Evolutionary conservation across 352 stramenopile species (phyloP).

Genomic region (Phytophthora nicotianae): DNA sequence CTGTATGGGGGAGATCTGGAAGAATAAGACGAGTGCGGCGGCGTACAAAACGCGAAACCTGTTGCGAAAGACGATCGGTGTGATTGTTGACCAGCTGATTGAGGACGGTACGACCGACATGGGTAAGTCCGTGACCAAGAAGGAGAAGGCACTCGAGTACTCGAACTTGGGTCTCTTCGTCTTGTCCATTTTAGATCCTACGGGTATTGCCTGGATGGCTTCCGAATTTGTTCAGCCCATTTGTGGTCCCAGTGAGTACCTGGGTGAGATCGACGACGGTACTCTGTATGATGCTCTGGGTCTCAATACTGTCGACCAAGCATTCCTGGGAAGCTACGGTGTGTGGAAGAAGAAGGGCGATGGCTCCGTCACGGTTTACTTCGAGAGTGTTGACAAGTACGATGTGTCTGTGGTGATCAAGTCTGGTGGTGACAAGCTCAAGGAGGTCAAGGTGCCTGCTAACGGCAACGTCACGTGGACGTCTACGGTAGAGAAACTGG

Average conservation of each 20-base stretch:
- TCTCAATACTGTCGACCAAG: slow-evolving; percentile 41
- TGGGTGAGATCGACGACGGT: slow-evolving; percentile 60
- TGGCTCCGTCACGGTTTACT: slow-evolving; percentile 28
- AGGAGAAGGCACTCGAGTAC: slow-evolving; percentile 30
- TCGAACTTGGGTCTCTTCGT: slow-evolving; percentile 43
- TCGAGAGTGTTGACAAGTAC: slow-evolving; percentile 31
- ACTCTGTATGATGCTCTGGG: slow-evolving; percentile 45
- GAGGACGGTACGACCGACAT: slow-evolving; percentile 35
- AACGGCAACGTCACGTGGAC: slow-evolving; percentile 25
- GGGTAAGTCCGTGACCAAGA: slow-evolving; percentile 26
- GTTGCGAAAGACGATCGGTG: slow-evolving; percentile 35
- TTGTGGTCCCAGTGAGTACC: slow-evolving; percentile 49
- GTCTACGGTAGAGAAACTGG: slow-evolving; percentile 23
- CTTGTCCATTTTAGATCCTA: slow-evolving; percentile 54
- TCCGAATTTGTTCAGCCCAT: slow-evolving; percentile 63
- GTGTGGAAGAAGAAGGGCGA: slow-evolving; percentile 48
- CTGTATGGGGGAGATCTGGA: slow-evolving; percentile 40
- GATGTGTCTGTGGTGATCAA: slow-evolving; percentile 34
- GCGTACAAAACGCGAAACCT: slow-evolving; percentile 28
- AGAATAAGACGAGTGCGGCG: slow-evolving; percentile 23
- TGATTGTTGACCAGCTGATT: slow-evolving; percentile 41
- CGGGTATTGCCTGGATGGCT: slow-evolving; percentile 49
- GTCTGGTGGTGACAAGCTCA: slow-evolving; percentile 33
- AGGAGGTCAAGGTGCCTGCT: slow-evolving; percentile 23
- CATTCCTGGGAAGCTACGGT: slow-evolving; percentile 49